Conservation (phyloP, 208 protist genomes). For the Angomonas ambiguus region DNA sequence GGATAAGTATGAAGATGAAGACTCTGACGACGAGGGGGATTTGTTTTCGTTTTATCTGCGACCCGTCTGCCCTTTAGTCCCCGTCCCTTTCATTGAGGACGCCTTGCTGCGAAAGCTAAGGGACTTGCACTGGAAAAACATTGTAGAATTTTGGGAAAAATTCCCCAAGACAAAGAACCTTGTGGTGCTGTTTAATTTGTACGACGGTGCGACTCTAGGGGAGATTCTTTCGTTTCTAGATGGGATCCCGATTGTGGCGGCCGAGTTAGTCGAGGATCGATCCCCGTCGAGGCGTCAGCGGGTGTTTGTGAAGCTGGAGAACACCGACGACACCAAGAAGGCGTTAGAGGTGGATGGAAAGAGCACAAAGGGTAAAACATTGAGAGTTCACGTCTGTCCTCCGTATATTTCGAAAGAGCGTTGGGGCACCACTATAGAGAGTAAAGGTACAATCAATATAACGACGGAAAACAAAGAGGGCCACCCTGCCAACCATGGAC, state of each 20-base stretch:
- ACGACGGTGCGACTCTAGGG: slow-evolving; percentile 51
- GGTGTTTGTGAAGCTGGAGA: slow-evolving; percentile 69
- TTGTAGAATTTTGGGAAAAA: slow-evolving; percentile 69
- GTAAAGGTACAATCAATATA: neutral
- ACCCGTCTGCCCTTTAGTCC: slow-evolving; percentile 56
- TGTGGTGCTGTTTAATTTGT: slow-evolving; percentile 78
- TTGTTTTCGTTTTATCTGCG: slow-evolving; percentile 77
- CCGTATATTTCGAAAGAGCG: slow-evolving; percentile 63
- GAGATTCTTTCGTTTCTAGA: slow-evolving; percentile 62
- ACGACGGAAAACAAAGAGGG: slow-evolving; percentile 53
- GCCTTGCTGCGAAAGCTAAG: slow-evolving; percentile 62
- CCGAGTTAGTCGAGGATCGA: slow-evolving; percentile 56
- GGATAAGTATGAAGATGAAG: slow-evolving; percentile 87
- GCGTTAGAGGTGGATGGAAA: slow-evolving; percentile 77
- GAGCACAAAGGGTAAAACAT: slow-evolving; percentile 71
- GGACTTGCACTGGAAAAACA: slow-evolving; percentile 64
- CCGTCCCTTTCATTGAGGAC: slow-evolving; percentile 77
- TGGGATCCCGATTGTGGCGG: slow-evolving; percentile 26
- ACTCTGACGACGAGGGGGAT: slow-evolving; percentile 81
- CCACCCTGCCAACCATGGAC: neutral
- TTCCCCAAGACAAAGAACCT: slow-evolving; percentile 60
- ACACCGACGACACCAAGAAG: slow-evolving; percentile 30
- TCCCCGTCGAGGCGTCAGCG: slow-evolving; percentile 55
- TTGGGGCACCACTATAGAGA: slow-evolving; percentile 40
- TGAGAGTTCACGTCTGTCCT: slow-evolving; percentile 80